Evolutionary conservation across 2,329 filamentous ascomycete genomes (phyloP), one percentile per base, ranked within the genome.

Genomic region (Xylariaceae sp.): DNA sequence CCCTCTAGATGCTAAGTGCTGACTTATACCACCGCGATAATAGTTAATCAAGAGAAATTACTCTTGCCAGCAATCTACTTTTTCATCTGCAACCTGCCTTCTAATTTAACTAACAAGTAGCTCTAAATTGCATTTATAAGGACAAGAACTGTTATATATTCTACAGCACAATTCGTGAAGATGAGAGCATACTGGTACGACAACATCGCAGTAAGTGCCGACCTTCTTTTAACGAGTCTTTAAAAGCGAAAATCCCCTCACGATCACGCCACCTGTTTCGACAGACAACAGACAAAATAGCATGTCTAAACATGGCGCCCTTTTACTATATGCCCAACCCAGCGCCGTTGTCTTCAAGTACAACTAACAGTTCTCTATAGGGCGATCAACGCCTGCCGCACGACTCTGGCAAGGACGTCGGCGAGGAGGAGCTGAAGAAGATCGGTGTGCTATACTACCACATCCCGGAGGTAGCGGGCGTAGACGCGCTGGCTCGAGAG

Each of bases 361-460:
- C 8, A 18, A 35, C 53, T 61, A 46, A 62, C 33, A 9, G 10
- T 21, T 41, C 41, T 18, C 35, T 24, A 41, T 70, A 96, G 91
- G 92, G 91, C 76, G 94, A 99, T 81, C 94, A 97, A 77, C 92
- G 94, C 70, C 83, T 88, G 36, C 83, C 90, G 47, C 94, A 99
- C 76, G 87, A 97, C 77, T 95, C 91, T 16, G 90, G 91, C 66
- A 85, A 84, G 61, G 68, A 78, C 32, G 83, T 97, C 53, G 75
- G 81, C 50, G 73, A 81, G 42, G 76, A 81, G 4, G 85, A 89
- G 51, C 86, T 99, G 53, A 73, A 79, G 59, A 79, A 82, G 49
- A 79, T 97, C 15, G 93, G 93, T 54, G 91, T 99, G 30, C 74
- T 91, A 37, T 94, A 95, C 80, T 85, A 84, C 71, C 79, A 82